Conservation (phyloP, 2,329 filamentous ascomycete species). For the Diaporthe sp. region DNA sequence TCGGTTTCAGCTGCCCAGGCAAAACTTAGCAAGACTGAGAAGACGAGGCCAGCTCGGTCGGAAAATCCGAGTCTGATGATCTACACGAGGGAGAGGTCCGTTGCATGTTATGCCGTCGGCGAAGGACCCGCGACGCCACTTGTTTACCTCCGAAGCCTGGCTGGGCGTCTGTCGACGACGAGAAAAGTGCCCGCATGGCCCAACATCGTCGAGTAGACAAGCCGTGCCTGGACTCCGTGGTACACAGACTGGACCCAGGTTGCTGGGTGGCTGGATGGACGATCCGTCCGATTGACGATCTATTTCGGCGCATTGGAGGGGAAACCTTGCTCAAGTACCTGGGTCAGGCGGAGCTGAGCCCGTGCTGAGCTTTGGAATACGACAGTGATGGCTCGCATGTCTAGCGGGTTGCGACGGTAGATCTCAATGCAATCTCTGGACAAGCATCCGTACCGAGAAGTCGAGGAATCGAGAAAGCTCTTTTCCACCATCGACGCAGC, state of each 20-base stretch:
- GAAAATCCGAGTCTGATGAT: slow-evolving; percentile 3
- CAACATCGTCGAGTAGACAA: neutral
- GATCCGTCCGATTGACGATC: slow-evolving; percentile 6
- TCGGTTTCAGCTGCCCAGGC: slow-evolving; percentile 27
- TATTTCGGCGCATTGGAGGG: neutral
- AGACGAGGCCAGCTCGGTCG: slow-evolving; percentile 22
- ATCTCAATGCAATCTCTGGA: slow-evolving; percentile 32
- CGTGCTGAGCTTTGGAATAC: slow-evolving; percentile 1
- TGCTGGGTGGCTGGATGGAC: slow-evolving; percentile 7
- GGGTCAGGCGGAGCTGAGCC: neutral
- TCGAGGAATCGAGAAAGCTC: neutral
- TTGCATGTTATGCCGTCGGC: neutral
- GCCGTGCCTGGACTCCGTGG: neutral
- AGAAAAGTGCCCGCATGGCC: neutral
- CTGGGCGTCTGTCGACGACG: neutral
- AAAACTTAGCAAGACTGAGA: neutral
- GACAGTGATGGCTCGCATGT: slow-evolving; percentile 12
- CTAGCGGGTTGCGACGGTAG: slow-evolving; percentile 28
- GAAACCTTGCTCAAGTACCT: neutral
- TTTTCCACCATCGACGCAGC: neutral
- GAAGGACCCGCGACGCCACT: neutral
- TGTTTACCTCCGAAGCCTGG: neutral
- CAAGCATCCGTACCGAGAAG: slow-evolving; percentile 11
- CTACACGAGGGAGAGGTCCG: neutral
- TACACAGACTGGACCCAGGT: neutral